Base-by-base conservation (phyloP, 1,284 basidiomycete genomes). In the Ceratobasidium sp. region DNA sequence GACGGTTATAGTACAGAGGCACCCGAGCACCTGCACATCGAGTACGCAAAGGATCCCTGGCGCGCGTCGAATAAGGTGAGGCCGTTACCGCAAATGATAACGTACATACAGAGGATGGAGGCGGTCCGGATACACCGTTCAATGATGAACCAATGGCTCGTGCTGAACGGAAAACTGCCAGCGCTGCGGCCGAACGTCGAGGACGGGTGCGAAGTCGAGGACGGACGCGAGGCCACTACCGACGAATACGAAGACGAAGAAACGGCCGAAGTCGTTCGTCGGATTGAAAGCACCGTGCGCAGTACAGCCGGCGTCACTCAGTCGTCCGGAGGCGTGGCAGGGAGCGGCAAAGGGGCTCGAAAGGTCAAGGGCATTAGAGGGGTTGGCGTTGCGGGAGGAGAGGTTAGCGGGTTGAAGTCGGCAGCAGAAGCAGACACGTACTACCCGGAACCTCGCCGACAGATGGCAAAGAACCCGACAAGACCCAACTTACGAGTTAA, bases 11-110 rank as follows among this genome's bases (percentile, higher is more conserved):
- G 65, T 28, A 73, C 71, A 6, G 75, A 75, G 55, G 34, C 46
- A 12, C 75, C 75, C 3, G 73, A 75, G 48, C 59, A 62, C 28
- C 32, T 75, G 1, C 75, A 75, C 28, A 75, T 69, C 26, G 41
- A 59, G 18, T 59, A 23, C 34, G 62, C 53, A n/a, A 69, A 41
- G 39, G 5, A 9, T 1, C 41, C 41, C 10, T 69, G 65, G 65
- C 36, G 53, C 1, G 65, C 41, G 8, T 69, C 65, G 28, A 69
- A 69, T 28, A 69, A 69, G n/a, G 39, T 43, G 12, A 14, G 23
- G 9, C 53, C 65, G 1, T 10, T 34, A 26, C 23, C 6, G 3
- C 65, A 69, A 21, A 69, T 69, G 53, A 12, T 58, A 1, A 43
- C 23, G 26, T 45, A 28, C 18, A 16, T 57, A 23, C 65, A 69